A percentile compares a stretch with the other conserved stretches of the same genome.
These are phyloP conservation scores for Yamadazyma conglobata DNA, from an alignment of 1,139 yeast genomes.

Conservation along the genomic window DNA sequence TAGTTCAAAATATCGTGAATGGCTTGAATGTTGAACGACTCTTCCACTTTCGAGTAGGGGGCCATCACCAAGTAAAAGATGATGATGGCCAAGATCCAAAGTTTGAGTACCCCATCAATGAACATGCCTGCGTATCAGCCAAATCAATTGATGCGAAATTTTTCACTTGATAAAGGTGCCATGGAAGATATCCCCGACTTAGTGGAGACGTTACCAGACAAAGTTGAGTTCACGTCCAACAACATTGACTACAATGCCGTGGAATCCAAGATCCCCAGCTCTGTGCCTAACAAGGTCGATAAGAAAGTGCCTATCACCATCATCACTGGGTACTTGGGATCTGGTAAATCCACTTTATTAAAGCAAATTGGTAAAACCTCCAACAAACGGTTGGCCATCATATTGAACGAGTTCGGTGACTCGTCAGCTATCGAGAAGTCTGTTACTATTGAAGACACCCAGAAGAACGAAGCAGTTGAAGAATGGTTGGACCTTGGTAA, in stretches of 20 bases:
- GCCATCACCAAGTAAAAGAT: constrained; percentile 49
- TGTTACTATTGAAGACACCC: constrained; percentile 67
- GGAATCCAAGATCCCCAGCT: constrained; percentile 8
- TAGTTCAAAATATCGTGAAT: constrained; percentile 72
- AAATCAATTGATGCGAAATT: constrained; percentile 1
- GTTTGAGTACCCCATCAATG: constrained; percentile 5
- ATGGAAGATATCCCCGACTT: constrained; percentile 15
- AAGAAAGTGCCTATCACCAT: constrained; percentile 83
- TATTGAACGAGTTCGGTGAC: constrained; percentile 87
- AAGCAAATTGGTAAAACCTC: constrained; percentile 70
- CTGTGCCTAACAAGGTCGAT: constrained; percentile 11
- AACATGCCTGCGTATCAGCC: background rate
- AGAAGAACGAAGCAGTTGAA: constrained; percentile 54
- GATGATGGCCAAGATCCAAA: constrained; percentile 26
- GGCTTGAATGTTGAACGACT: constrained; percentile 89
- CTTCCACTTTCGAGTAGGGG: constrained; percentile 92
- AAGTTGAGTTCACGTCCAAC: constrained; percentile 7
- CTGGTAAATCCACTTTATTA: constrained; percentile 87
- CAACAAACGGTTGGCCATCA: constrained; percentile 76
- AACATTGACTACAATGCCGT: constrained; percentile 12
- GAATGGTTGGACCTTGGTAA: constrained; percentile 97
- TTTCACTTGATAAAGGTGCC: background rate
- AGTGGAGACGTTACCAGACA: constrained; percentile 13
- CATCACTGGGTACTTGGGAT: constrained; percentile 91
- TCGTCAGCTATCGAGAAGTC: constrained; percentile 87